phyloP scores from a whole-genome alignment of 345 rosid genomes.

The Noccaea bulbosa region DNA sequence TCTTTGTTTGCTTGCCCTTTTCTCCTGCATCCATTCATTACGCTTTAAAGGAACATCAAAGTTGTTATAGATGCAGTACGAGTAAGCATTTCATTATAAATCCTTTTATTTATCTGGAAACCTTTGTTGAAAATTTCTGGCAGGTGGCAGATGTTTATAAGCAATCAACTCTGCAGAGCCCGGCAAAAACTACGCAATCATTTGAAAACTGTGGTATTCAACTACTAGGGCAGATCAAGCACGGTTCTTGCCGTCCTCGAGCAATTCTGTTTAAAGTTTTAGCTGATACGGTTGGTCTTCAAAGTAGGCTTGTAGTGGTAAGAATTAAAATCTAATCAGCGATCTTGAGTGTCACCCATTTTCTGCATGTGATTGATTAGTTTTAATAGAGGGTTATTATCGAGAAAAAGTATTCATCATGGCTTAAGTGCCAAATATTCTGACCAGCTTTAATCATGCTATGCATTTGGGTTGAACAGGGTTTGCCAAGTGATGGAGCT shows the following conservation, averaged over 20 bases:
- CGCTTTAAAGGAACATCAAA: constrained; percentile 13
- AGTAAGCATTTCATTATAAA: constrained; percentile 25
- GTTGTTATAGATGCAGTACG: constrained; percentile 7
- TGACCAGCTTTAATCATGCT: constrained; percentile 20
- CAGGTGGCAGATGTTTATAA: constrained; percentile 93
- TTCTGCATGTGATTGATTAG: constrained; percentile 29
- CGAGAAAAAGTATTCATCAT: constrained; percentile 3
- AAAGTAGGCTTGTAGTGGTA: constrained; percentile 94
- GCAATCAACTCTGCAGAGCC: constrained; percentile 74
- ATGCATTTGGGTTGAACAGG: constrained; percentile 51
- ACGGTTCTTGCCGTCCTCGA: constrained; percentile 90
- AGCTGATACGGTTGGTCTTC: constrained; percentile 94
- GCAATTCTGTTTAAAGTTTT: constrained; percentile 93
- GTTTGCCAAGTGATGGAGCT: constrained; percentile 89
- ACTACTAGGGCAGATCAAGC: constrained; percentile 91
- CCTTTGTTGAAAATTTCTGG: constrained; percentile 19
- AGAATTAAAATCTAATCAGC: constrained; percentile 42
- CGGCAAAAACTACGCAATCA: constrained; percentile 69
- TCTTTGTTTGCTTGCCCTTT: constrained; percentile 20
- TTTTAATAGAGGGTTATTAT: constrained; percentile 21
- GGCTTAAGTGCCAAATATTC: constrained; percentile 25
- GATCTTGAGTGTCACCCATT: constrained; percentile 1
- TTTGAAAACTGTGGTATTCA: constrained; percentile 79
- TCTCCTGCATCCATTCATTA: constrained; percentile 21
- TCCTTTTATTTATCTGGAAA: constrained; percentile 13